Evolutionary conservation across 1,139 yeast genomes (phyloP).

Genomic region (Diutina catenulata): DNA sequence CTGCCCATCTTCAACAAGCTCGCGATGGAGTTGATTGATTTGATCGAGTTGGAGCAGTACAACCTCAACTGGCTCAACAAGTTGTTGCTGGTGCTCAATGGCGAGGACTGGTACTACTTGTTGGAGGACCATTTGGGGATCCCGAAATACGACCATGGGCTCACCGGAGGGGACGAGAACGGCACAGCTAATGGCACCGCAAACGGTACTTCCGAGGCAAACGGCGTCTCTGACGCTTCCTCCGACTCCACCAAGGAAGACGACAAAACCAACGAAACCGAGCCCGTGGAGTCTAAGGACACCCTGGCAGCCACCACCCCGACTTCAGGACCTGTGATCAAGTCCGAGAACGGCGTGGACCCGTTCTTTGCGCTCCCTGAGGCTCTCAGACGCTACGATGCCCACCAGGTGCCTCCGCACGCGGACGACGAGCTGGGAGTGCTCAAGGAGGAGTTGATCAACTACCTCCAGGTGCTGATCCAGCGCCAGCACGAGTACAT

Average conservation of each 20-base stretch:
- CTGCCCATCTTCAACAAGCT: slow-evolving; percentile 39
- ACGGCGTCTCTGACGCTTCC: too few species aligned
- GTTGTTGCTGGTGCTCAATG: slow-evolving; percentile 66
- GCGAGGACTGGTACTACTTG: slow-evolving; percentile 70
- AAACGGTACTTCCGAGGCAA: not conserved
- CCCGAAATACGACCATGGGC: slow-evolving; percentile 59
- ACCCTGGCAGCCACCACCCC: too few species aligned
- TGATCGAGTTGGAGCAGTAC: slow-evolving; percentile 70
- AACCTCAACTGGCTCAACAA: slow-evolving; percentile 60
- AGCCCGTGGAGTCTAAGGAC: too few species aligned
- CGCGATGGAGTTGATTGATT: slow-evolving; percentile 61
- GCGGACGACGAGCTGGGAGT: slow-evolving; percentile 17
- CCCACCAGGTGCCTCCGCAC: slow-evolving; percentile 17
- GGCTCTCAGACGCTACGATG: slow-evolving; percentile 19
- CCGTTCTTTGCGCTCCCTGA: slow-evolving; percentile 59
- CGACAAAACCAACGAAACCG: not conserved
- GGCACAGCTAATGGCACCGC: slow-evolving; percentile 8
- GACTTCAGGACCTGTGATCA: too few species aligned
- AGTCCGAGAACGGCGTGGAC: slow-evolving; percentile 22
- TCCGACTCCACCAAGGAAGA: too few species aligned
- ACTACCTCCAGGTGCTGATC: slow-evolving; percentile 38
- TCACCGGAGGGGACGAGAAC: slow-evolving; percentile 14
- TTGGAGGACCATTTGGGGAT: slow-evolving; percentile 54
- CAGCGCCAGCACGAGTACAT: slow-evolving; percentile 90
- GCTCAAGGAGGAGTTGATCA: slow-evolving; percentile 31